These are phyloP conservation scores for Ceratocystis smalleyi DNA, from an alignment of 2,329 filamentous ascomycete genomes.

Conservation along the genomic window DNA sequence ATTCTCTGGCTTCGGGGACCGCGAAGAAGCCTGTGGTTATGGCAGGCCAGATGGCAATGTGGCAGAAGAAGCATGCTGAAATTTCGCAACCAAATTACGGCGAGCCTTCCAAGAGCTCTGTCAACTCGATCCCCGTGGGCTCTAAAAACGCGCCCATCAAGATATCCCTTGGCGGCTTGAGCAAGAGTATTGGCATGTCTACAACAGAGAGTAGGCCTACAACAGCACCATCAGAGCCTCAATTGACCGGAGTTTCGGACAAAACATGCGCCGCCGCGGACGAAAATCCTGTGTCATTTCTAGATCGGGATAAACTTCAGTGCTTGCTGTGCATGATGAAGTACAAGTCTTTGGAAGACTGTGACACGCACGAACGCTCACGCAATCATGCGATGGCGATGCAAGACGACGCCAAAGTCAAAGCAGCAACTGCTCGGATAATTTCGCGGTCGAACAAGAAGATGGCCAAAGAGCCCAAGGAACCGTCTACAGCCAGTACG, in stretches of 20 bases:
- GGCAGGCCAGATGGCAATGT: constrained; percentile 31
- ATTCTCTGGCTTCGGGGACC: constrained; percentile 23
- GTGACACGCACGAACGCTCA: constrained; percentile 30
- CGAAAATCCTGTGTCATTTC: constrained; percentile 32
- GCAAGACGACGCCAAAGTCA: constrained; percentile 30
- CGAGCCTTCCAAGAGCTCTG: constrained; percentile 7
- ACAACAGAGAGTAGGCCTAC: constrained; percentile 2
- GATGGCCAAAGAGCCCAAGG: constrained; percentile 20
- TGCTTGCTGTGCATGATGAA: constrained; percentile 34
- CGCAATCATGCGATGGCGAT: constrained; percentile 29
- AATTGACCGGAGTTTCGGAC: neutral
- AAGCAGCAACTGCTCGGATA: constrained; percentile 31
- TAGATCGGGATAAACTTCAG: constrained; percentile 37
- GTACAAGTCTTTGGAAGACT: constrained; percentile 30
- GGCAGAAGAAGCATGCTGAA: constrained; percentile 31
- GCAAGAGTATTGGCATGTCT: constrained; percentile 4
- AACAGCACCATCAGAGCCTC: neutral
- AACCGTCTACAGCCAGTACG: constrained; percentile 16
- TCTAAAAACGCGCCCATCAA: constrained; percentile 20
- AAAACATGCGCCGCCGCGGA: constrained; percentile 7
- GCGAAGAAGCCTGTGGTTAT: constrained; percentile 28
- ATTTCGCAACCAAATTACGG: constrained; percentile 20
- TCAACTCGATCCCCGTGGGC: constrained; percentile 5
- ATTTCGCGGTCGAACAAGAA: constrained; percentile 23
- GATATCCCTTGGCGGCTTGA: constrained; percentile 22